Base-by-base conservation (phyloP, 1,284 basidiomycete genomes). In the Ceratobasidium papillatum region DNA sequence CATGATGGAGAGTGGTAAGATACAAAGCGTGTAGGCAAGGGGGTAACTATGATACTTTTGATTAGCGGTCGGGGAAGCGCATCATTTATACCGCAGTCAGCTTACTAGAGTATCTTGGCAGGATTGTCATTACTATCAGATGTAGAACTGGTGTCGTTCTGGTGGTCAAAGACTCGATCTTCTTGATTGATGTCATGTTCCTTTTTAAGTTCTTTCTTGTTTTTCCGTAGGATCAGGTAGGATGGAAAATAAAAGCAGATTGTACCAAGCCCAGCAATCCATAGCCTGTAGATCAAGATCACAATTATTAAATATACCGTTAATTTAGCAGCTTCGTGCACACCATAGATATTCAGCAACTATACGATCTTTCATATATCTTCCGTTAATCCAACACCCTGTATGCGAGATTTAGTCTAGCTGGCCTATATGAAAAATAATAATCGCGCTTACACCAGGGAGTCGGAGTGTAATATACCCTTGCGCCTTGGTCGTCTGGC, bases 361-460 rank as follows among this genome's bases (percentile, higher is more conserved):
- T 27, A 72, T 51, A 12, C 56, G 38, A 32, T 47, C 30, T n/a
- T 56, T n/a, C 43, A 61, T 30, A n/a, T 72, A 72, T 34, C 27
- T 56, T 0, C 43, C 54, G 30, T 72, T 72, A 7, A 72, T 49
- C 68, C 68, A 72, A 34, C 68, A 72, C 68, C 68, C 68, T 72
- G 38, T 17, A 43, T n/a, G 7, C 22, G 38, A 25, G 27, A 17
- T 3, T 41, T 25, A 38, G 41, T 17, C 3, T 45, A 1, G 27
- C 52, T 41, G 9, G 36, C 14, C 5, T n/a, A 22, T 38, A 3
- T n/a, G 4, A 14, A 17, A 30, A 4, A 11, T 19, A 22, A 58
- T n/a, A 9, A 27, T 3, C 30, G 25, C 2, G 45, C 68, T 34
- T 49, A 72, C 68, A 72, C 68, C 68, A 72, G 11, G 68, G 68